These are phyloP conservation scores for Hirschioporus abietinus DNA, from an alignment of 768 basidiomycete genomes.

Conservation along the genomic window DNA sequence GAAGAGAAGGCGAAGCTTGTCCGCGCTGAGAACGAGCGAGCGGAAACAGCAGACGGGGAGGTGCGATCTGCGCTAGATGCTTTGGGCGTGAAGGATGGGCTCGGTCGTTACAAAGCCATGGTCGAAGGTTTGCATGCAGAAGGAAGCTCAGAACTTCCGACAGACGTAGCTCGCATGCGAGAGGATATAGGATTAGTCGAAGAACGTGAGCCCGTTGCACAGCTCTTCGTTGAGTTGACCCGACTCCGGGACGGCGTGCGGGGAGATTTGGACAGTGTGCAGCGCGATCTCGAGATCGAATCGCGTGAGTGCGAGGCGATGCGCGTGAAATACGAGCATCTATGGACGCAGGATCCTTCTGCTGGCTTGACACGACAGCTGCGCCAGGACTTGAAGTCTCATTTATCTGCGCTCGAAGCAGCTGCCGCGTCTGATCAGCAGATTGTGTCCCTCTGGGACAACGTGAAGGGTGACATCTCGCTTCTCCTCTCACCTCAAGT, in stretches of 20 bases:
- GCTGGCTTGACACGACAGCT: conserved; percentile 64
- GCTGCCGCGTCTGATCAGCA: conserved; percentile 78
- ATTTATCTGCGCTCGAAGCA: conserved; percentile 63
- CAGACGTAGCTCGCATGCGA: conserved; percentile 67
- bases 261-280: conserved; percentile 55
- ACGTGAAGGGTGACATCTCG: conserved; percentile 57
- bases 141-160: conserved; percentile 61
- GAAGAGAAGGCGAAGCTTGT: conserved; percentile 98
- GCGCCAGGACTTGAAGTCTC: conserved; percentile 76
- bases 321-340: conserved; percentile 81
- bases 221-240: conserved; percentile 52
- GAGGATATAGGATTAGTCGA: conserved; percentile 71
- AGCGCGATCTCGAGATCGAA: conserved; percentile 73
- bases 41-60: conserved; percentile 79
- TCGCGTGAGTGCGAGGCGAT: conserved; percentile 82
- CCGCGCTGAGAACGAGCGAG: conserved; percentile 81
- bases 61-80: conserved; percentile 73
- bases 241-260: conserved; percentile 53
- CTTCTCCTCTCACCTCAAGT: conserved; percentile 54
- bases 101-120: conserved; percentile 66
- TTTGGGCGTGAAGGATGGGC: conserved; percentile 69
- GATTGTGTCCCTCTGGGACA: conserved; percentile 66
- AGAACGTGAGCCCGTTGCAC: conserved; percentile 61
- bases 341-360: conserved; percentile 84
- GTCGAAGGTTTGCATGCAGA: conserved; percentile 53